Percentiles rank a stretch among this genome's conserved stretches.
phyloP scores from a whole-genome alignment of 2,329 filamentous ascomycete genomes.

The Ceratocystis ficicola region DNA sequence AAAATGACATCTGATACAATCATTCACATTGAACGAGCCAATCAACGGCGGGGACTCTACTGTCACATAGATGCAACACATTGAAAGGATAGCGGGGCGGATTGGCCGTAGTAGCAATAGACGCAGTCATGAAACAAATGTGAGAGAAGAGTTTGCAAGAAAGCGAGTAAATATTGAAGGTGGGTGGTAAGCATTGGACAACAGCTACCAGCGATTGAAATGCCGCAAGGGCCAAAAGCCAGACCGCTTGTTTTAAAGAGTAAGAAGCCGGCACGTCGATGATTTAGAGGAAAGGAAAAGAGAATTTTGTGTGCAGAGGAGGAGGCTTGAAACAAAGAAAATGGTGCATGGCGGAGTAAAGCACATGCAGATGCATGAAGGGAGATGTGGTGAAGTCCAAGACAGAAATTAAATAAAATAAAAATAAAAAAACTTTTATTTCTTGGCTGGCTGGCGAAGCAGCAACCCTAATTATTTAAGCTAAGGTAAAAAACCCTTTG shows the following conservation, averaged over 20 bases:
- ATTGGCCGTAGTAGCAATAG: constrained; percentile 3
- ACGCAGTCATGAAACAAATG: not conserved
- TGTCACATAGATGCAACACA: not conserved
- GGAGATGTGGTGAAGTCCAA: no score
- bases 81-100: not conserved
- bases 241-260: constrained; percentile 3
- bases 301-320: no score
- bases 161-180: not conserved
- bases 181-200: no score
- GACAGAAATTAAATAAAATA: no score
- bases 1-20: constrained; percentile 9
- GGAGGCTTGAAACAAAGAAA: no score
- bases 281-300: not conserved
- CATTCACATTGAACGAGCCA: not conserved
- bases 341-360: no score
- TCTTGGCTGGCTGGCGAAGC: no score
- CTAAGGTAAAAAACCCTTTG: no score
- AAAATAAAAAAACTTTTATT: no score
- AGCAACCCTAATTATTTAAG: no score
- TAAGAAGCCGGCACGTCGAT: not conserved
- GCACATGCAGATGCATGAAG: no score
- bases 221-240: not conserved
- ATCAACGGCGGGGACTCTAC: not conserved
- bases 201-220: not conserved
- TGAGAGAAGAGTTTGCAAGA: not conserved